Evolutionary conservation across 2,329 filamentous ascomycete species (phyloP).

Genomic region (Ilyonectria sp.): DNA sequence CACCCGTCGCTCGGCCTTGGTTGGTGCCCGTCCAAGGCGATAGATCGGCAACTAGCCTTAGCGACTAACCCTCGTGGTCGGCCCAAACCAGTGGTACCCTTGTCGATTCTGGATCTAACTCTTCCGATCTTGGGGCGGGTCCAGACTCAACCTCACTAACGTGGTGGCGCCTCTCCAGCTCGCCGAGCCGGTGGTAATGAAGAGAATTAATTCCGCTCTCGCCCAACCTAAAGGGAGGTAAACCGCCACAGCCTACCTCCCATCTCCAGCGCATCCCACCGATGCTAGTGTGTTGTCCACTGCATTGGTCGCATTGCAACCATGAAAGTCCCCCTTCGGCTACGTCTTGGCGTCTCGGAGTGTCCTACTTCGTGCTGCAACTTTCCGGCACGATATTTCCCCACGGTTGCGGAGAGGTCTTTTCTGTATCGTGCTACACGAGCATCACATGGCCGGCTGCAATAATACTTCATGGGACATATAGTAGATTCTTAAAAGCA

Average conservation of each 20-base stretch:
- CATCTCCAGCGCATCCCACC: slow-evolving; percentile 17
- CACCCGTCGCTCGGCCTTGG: slow-evolving; percentile 24
- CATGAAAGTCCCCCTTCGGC: background rate
- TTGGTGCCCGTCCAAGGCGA: slow-evolving; percentile 28
- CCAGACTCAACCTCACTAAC: slow-evolving; percentile 35
- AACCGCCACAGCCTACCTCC: slow-evolving; percentile 26
- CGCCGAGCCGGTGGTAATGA: slow-evolving; percentile 22
- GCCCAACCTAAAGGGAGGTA: slow-evolving; percentile 22
- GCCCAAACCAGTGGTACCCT: slow-evolving; percentile 47
- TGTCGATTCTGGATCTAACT: slow-evolving; percentile 44
- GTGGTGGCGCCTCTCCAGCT: slow-evolving; percentile 15
- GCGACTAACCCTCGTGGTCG: slow-evolving; percentile 44
- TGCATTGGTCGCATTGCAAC: background rate
- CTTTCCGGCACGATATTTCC: background rate
- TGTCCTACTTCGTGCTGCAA: slow-evolving; percentile 6
- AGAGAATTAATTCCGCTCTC: slow-evolving; percentile 30
- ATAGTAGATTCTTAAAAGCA: background rate
- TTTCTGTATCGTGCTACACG: background rate
- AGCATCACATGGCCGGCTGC: slow-evolving; percentile 1
- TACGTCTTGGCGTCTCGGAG: background rate
- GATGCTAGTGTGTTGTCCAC: slow-evolving; percentile 17
- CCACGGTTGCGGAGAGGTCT: background rate
- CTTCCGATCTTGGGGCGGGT: slow-evolving; percentile 47
- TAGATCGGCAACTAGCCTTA: slow-evolving; percentile 48
- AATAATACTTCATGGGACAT: background rate